phyloP scores from a whole-genome alignment of 192 early-diverging fungal genomes.

The Coemansia sp. region DNA sequence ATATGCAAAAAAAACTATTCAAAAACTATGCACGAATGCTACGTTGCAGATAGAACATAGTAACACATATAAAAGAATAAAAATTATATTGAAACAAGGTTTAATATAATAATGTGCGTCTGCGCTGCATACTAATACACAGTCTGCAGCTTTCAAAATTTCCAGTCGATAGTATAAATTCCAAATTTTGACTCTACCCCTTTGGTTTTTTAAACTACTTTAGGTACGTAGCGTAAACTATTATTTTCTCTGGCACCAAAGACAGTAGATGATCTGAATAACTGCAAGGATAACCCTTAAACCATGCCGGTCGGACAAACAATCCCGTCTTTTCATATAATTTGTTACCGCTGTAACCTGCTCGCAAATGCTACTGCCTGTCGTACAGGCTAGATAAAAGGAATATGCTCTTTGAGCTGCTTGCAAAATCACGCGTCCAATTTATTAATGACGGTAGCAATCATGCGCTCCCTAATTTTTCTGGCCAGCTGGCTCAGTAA shows the following conservation, averaged over 20 bases:
- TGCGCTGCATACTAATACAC: conserved; percentile 13
- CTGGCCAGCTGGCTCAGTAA: conserved; percentile 1
- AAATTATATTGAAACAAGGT: conserved; percentile 6
- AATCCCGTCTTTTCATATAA: neutral
- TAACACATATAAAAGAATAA: conserved; percentile 1
- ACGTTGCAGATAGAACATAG: neutral
- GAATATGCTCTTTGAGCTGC: neutral
- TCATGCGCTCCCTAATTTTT: neutral
- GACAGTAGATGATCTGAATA: neutral
- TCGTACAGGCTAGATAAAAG: neutral
- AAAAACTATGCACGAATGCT: conserved; percentile 7
- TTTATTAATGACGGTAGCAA: conserved; percentile 2
- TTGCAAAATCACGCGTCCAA: neutral
- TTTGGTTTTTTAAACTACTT: neutral
- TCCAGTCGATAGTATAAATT: neutral
- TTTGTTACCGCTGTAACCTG: conserved; percentile 4
- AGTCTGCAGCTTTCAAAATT: conserved; percentile 6
- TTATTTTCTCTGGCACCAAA: no score
- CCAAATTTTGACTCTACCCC: neutral
- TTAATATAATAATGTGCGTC: conserved; percentile 14
- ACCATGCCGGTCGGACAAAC: conserved; percentile 1
- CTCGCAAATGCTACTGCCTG: neutral
- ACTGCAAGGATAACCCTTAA: neutral
- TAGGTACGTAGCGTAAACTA: neutral
- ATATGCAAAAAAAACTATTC: neutral